Conservation (phyloP, 2,329 filamentous ascomycete genomes). For the Nemania sp. region DNA sequence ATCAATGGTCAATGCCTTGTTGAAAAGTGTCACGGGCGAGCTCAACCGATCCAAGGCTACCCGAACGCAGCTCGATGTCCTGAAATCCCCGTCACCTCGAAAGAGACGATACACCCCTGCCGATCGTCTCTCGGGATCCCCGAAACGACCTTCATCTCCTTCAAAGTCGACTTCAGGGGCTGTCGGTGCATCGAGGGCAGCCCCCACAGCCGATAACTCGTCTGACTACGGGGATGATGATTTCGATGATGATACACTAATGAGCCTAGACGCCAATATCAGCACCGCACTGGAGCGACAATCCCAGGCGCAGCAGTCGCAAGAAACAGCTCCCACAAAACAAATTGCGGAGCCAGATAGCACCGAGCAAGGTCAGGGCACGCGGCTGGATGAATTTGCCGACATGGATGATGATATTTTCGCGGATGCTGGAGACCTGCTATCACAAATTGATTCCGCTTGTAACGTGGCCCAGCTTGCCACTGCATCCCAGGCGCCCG, state of each 20-base stretch:
- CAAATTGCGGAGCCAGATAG: constrained; percentile 24
- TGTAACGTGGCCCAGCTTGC: constrained; percentile 25
- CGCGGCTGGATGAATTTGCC: constrained; percentile 63
- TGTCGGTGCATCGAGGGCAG: constrained; percentile 3
- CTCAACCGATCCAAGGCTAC: constrained; percentile 50
- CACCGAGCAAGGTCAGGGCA: constrained; percentile 20
- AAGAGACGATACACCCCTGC: constrained; percentile 42
- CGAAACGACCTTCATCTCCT: constrained; percentile 29
- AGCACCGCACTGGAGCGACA: constrained; percentile 33
- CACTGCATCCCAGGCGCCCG: constrained; percentile 25
- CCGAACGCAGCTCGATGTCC: constrained; percentile 37
- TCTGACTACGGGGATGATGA: constrained; percentile 62
- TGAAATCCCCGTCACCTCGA: constrained; percentile 51
- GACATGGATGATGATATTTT: constrained; percentile 68
- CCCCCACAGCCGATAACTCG: constrained; percentile 21
- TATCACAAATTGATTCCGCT: constrained; percentile 44
- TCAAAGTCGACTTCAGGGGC: constrained; percentile 25
- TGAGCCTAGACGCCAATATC: constrained; percentile 55
- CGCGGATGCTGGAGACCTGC: constrained; percentile 50
- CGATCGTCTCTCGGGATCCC: constrained; percentile 22
- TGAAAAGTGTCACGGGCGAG: constrained; percentile 66
- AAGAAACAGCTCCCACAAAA: constrained; percentile 18
- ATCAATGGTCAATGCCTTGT: constrained; percentile 63
- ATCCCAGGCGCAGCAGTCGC: constrained; percentile 15
- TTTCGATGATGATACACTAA: constrained; percentile 63